phyloP scores from a whole-genome alignment of 2,329 filamentous ascomycete species.

The Pseudophaeomoniella oleicola region DNA sequence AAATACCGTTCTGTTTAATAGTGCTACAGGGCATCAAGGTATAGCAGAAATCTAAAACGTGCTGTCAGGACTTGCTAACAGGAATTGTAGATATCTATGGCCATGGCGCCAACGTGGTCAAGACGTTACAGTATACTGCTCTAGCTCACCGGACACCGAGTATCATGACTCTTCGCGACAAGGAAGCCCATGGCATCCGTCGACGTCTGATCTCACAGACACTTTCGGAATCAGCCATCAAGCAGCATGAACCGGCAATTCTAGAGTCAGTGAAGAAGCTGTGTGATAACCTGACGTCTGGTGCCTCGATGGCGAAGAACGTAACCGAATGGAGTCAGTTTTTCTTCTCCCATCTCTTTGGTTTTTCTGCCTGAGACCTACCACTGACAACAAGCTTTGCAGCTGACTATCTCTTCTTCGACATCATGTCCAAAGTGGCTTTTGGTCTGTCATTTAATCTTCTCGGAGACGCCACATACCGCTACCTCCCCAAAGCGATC shows the following conservation, averaged over 20 bases:
- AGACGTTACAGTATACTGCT: slow-evolving; percentile 32
- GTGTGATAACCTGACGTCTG: neutral
- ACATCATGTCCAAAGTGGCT: slow-evolving; percentile 25
- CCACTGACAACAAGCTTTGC: slow-evolving; percentile 17
- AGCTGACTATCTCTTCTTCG: slow-evolving; percentile 26
- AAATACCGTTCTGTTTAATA: neutral
- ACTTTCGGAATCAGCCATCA: slow-evolving; percentile 13
- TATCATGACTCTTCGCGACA: slow-evolving; percentile 10
- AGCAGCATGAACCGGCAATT: slow-evolving; percentile 8
- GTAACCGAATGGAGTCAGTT: slow-evolving; percentile 12
- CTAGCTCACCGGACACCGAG: slow-evolving; percentile 23
- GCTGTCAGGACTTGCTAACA: slow-evolving; percentile 12
- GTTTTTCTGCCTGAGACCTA: no score
- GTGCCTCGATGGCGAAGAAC: slow-evolving; percentile 8
- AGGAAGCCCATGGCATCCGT: slow-evolving; percentile 9
- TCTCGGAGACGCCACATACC: slow-evolving; percentile 1
- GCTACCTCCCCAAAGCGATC: slow-evolving; percentile 4
- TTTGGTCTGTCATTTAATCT: slow-evolving; percentile 5
- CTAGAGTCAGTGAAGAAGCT: slow-evolving; percentile 5
- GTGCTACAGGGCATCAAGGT: slow-evolving; percentile 5
- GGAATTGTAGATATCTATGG: slow-evolving; percentile 29
- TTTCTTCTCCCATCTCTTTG: no score
- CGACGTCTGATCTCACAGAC: slow-evolving; percentile 10
- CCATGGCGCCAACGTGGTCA: slow-evolving; percentile 30
- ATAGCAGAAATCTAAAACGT: slow-evolving; percentile 12